phyloP scores from a whole-genome alignment of 2,329 filamentous ascomycete genomes.

The Scorias spongiosa region DNA sequence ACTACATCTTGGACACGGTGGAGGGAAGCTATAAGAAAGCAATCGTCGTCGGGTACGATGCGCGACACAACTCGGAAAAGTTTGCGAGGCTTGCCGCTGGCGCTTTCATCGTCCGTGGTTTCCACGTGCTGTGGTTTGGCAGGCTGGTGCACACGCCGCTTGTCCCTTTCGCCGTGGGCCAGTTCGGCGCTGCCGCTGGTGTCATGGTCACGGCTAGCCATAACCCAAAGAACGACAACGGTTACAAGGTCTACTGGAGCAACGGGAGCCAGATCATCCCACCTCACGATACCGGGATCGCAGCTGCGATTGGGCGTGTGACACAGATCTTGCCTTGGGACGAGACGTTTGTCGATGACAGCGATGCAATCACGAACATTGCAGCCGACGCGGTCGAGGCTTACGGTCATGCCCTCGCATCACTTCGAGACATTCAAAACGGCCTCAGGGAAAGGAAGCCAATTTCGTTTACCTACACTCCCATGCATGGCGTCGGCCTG shows the following conservation, averaged over 20 bases:
- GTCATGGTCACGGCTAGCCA: slow-evolving; percentile 54
- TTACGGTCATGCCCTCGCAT: slow-evolving; percentile 30
- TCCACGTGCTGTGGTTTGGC: slow-evolving; percentile 46
- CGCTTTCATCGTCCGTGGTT: slow-evolving; percentile 41
- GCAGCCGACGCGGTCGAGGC: slow-evolving; percentile 26
- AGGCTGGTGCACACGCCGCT: slow-evolving; percentile 42
- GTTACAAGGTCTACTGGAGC: slow-evolving; percentile 52
- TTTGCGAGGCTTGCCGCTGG: slow-evolving; percentile 46
- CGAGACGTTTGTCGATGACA: slow-evolving; percentile 26
- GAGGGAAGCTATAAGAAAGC: slow-evolving; percentile 22
- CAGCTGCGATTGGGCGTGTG: slow-evolving; percentile 40
- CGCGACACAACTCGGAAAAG: slow-evolving; percentile 45
- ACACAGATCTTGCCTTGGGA: slow-evolving; percentile 37
- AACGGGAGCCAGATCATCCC: slow-evolving; percentile 53
- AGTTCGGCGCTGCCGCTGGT: slow-evolving; percentile 40
- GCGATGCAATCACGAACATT: slow-evolving; percentile 26
- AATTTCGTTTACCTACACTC: slow-evolving; percentile 36
- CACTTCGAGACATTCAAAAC: slow-evolving; percentile 11
- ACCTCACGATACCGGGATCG: slow-evolving; percentile 44
- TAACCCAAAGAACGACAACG: slow-evolving; percentile 49
- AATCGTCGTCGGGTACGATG: slow-evolving; percentile 48
- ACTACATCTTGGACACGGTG: slow-evolving; percentile 36
- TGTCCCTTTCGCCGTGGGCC: slow-evolving; percentile 44
- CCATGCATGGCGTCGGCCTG: slow-evolving; percentile 42
- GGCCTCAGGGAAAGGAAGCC: neutral